Percentiles rank a stretch among this genome's conserved stretches.
phyloP scores from a whole-genome alignment of 208 protist species.

The Acanthamoeba lenticulata region DNA sequence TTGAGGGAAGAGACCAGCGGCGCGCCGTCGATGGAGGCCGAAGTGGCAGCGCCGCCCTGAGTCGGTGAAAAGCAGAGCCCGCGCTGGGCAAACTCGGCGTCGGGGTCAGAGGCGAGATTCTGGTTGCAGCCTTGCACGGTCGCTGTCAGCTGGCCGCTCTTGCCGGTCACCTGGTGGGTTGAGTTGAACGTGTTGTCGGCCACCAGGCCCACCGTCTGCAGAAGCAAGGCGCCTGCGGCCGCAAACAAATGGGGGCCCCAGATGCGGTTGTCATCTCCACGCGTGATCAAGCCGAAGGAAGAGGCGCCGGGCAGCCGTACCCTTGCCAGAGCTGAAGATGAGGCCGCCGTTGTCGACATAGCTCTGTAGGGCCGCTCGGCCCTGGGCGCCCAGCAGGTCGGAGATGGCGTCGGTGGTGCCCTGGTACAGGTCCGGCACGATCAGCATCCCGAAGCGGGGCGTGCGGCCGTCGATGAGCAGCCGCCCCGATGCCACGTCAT shows the following conservation, averaged over 20 bases:
- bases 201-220: constrained; percentile 59
- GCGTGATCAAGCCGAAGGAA: too few relatives aligned
- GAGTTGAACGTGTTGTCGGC: background rate
- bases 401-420: constrained; percentile 11
- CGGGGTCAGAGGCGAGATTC: background rate
- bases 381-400: background rate
- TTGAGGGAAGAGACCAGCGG: background rate
- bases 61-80: constrained; percentile 63
- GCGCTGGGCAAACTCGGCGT: constrained; percentile 12
- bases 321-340: constrained; percentile 64
- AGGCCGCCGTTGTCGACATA: constrained; percentile 52
- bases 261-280: too few relatives aligned
- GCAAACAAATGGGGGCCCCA: background rate
- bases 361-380: background rate
- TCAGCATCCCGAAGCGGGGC: constrained; percentile 59
- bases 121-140: background rate
- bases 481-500: background rate
- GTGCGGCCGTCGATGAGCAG: constrained; percentile 23
- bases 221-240: constrained; percentile 26
- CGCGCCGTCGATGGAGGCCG: background rate
- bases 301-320: background rate
- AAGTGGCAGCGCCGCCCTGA: background rate
- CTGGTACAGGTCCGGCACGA: constrained; percentile 59
- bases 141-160: background rate
- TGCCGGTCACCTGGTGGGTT: background rate